phyloP scores from a whole-genome alignment of 164 flowering plant genomes.

The Liquidambar formosana region DNA sequence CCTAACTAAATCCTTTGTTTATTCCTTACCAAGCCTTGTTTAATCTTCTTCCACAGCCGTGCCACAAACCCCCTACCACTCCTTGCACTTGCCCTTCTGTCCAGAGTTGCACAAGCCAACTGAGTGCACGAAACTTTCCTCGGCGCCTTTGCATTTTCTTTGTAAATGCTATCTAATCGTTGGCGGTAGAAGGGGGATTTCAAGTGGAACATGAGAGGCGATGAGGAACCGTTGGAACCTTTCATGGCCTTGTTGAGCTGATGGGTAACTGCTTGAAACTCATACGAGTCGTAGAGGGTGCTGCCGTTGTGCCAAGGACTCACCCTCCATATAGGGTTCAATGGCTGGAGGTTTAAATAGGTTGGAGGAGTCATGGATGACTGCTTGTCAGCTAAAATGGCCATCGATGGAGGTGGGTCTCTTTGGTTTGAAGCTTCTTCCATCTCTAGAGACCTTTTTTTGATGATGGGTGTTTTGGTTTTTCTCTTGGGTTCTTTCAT shows the following conservation, averaged over 20 bases:
- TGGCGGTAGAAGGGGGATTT: conserved; percentile 29
- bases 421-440: conserved; percentile 4
- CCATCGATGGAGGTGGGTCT: not conserved
- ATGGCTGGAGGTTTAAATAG: conserved; percentile 8
- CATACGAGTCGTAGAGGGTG: conserved; percentile 52
- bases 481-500: too few species aligned
- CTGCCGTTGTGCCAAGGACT: conserved; percentile 43
- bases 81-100: not conserved
- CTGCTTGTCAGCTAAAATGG: conserved; percentile 10
- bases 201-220: conserved; percentile 13
- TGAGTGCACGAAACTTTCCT: conserved; percentile 18
- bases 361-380: conserved; percentile 1
- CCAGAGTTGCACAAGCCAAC: not conserved
- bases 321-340: conserved; percentile 33
- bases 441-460: not conserved
- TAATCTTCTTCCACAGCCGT: conserved; percentile 48
- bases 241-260: conserved; percentile 50
- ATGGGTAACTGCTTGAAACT: conserved; percentile 41
- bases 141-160: conserved; percentile 20
- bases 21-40: conserved; percentile 16
- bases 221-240: conserved; percentile 14
- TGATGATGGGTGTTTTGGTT: not conserved
- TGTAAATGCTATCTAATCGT: conserved; percentile 13
- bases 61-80: conserved; percentile 21
- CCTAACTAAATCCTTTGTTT: not conserved